These are phyloP conservation scores for Suillus cothurnatus DNA, from an alignment of 768 basidiomycete genomes.

Conservation along the genomic window DNA sequence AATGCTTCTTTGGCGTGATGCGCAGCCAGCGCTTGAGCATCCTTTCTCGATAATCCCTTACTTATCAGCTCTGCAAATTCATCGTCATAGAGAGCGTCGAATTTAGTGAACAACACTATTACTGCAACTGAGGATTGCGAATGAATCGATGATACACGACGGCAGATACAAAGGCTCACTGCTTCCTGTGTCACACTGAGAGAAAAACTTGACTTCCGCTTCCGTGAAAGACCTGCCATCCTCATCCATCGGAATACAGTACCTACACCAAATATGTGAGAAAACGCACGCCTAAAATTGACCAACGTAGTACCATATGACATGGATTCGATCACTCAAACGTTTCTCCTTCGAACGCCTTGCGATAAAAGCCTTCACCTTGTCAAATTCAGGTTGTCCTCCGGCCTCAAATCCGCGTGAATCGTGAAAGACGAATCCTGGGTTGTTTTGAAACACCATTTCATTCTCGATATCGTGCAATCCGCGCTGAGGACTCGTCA, in stretches of 20 bases:
- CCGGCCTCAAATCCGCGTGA: background rate
- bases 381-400: background rate
- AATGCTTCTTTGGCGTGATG: too few relatives aligned
- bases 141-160: background rate
- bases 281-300: too few relatives aligned
- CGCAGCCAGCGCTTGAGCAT: too few relatives aligned
- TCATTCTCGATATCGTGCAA: background rate
- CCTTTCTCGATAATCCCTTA: background rate
- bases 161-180: background rate
- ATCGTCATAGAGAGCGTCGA: background rate
- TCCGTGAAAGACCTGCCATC: background rate
- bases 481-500: background rate
- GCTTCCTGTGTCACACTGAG: background rate
- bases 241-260: background rate
- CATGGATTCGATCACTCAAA: background rate
- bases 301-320: background rate
- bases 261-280: background rate
- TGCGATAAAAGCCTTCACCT: background rate
- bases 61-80: background rate
- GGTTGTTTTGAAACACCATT: background rate
- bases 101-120: background rate
- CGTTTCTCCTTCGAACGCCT: background rate
- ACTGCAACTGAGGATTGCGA: background rate
- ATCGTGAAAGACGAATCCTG: background rate
- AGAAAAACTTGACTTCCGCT: background rate